Evolutionary conservation across 306 rosid genomes (phyloP), one percentile per base, ranked within the genome.

Genomic region (Sesbania bispinosa): DNA sequence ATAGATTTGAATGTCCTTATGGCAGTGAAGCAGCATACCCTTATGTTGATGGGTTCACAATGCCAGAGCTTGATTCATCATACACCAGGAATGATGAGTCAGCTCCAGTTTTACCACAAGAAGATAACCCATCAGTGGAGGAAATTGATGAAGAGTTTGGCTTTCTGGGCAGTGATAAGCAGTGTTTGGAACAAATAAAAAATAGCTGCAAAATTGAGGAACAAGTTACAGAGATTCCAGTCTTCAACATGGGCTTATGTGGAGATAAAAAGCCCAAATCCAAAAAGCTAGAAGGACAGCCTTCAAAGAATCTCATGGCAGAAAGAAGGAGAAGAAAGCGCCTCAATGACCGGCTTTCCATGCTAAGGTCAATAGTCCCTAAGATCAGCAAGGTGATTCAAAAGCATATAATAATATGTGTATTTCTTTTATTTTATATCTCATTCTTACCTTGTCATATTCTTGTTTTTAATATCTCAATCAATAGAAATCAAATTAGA

Each of bases 231-330:
- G 90, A 86, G 46, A 48, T 79, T 57, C 88, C 85, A 50, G 75
- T 67, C 54, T 87, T 89, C 67, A 79, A 85, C 52, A 79, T 89
- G 85, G 90, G 89, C 3, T 32, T 86, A 64, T 85, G 87, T 77
- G 89, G 67, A 18, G 96, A 84, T 38, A 87, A 81, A 29, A 85
- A 80, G 29, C 33, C 53, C 23, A 85, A 82, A 62, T 63, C 88
- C 36, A 89, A 84, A 77, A 92, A 80, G 76, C 69, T 87, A 4
- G 88, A 89, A 76, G 97, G 97, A 54, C 96, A 89, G 64, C 96
- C 96, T 9, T 89, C 97, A 3, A 92, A 92, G 88, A 92, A 92
- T 83, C 89, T 92, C 30, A 92, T 92, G 97, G 97, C 97, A 27
- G 97, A 92, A 67, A 85, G 97, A 54, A 87, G 97, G 38, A 74